phyloP scores from a whole-genome alignment of 345 rosid genomes.

The Eutrema yunnanense region DNA sequence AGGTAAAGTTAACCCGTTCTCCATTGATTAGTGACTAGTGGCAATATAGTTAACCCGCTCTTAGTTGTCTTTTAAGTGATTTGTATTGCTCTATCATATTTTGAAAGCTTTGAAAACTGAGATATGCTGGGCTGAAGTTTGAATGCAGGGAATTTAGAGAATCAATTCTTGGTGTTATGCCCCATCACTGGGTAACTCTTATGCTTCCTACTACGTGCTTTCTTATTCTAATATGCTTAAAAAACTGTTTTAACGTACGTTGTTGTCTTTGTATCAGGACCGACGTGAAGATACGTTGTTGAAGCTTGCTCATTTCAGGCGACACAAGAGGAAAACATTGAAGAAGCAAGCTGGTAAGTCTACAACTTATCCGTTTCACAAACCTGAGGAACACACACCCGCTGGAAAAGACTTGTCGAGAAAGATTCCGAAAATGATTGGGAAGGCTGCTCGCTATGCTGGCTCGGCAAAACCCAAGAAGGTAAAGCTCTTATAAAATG shows the following conservation, averaged over 20 bases:
- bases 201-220: slow-evolving; percentile 3
- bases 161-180: slow-evolving; percentile 90
- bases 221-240: not conserved
- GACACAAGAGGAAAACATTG: slow-evolving; percentile 78
- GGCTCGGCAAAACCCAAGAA: slow-evolving; percentile 81
- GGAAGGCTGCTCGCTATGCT: slow-evolving; percentile 82
- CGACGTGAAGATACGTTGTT: slow-evolving; percentile 93
- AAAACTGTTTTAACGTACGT: slow-evolving; percentile 6
- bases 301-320: slow-evolving; percentile 75
- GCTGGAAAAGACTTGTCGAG: slow-evolving; percentile 87
- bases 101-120: slow-evolving; percentile 31
- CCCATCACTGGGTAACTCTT: slow-evolving; percentile 90
- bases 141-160: slow-evolving; percentile 98
- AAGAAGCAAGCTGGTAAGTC: slow-evolving; percentile 71
- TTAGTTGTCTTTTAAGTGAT: not conserved
- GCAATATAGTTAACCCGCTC: not conserved
- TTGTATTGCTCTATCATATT: not conserved
- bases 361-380: slow-evolving; percentile 68
- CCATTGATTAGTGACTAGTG: not conserved
- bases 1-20: slow-evolving; percentile 43
- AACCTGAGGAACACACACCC: slow-evolving; percentile 90
- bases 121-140: slow-evolving; percentile 45
- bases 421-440: slow-evolving; percentile 79
- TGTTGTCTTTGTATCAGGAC: slow-evolving; percentile 55
- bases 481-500: slow-evolving; percentile 38